Conservation (phyloP, 176 grass and related monocot genomes). For the Dendrocalamus sinicus region DNA sequence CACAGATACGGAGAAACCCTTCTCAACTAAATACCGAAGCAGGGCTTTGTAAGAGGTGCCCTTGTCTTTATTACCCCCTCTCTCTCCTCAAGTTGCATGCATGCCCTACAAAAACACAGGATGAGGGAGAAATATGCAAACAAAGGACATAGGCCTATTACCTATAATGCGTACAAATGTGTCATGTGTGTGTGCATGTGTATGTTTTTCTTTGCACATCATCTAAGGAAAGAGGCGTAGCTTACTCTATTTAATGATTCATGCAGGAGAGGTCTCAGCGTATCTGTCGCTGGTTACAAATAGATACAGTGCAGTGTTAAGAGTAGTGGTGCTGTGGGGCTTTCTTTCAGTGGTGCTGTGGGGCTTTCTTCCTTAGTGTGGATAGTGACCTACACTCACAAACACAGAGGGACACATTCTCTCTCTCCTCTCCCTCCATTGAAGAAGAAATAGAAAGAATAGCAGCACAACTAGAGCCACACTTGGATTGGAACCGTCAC, state of each 20-base stretch:
- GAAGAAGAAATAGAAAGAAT: slow-evolving; percentile 33
- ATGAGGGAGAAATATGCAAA: slow-evolving; percentile 46
- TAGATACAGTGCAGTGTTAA: slow-evolving; percentile 51
- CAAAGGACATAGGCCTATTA: slow-evolving; percentile 46
- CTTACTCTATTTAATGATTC: slow-evolving; percentile 53
- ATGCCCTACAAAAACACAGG: slow-evolving; percentile 50
- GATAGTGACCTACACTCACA: slow-evolving; percentile 38
- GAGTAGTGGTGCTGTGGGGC: slow-evolving; percentile 52
- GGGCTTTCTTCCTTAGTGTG: slow-evolving; percentile 27
- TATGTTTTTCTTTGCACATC: slow-evolving; percentile 36
- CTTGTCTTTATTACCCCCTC: slow-evolving; percentile 68
- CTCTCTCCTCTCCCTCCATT: slow-evolving; percentile 44
- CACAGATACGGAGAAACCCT: slow-evolving; percentile 3
- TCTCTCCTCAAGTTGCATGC: slow-evolving; percentile 24
- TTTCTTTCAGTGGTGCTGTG: no score
- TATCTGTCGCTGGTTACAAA: slow-evolving; percentile 48
- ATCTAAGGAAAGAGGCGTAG: slow-evolving; percentile 40
- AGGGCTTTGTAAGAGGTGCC: slow-evolving; percentile 90
- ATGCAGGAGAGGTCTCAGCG: slow-evolving; percentile 43
- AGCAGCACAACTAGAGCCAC: slow-evolving; percentile 56
- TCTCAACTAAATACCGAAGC: slow-evolving; percentile 75
- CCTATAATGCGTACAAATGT: slow-evolving; percentile 44
- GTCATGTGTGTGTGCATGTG: slow-evolving; percentile 40
- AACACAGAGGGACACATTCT: slow-evolving; percentile 25
- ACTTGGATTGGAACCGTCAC: slow-evolving; percentile 68